Evolutionary conservation across 2,329 filamentous ascomycete species (phyloP).

Genomic region (Myriosclerotinia curreyana): DNA sequence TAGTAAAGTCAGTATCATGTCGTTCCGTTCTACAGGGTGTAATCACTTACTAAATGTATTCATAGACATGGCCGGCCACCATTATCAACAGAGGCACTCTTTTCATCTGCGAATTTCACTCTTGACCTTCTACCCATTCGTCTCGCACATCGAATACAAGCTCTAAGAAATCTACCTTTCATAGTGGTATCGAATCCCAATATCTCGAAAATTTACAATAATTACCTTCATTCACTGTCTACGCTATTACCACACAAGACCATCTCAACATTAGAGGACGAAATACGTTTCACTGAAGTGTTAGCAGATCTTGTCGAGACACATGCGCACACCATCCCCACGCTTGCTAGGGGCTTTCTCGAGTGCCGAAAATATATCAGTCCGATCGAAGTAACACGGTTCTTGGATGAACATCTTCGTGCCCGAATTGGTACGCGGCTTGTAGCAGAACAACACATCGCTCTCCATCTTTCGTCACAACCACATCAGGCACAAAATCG

Average conservation of each 20-base stretch:
- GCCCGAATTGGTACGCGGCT: constrained; percentile 91
- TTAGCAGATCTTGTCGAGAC: constrained; percentile 94
- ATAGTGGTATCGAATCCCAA: constrained; percentile 98
- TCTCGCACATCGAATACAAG: constrained; percentile 89
- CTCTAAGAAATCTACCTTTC: constrained; percentile 88
- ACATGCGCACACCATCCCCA: constrained; percentile 90
- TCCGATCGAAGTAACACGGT: constrained; percentile 77
- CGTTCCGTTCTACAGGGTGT: not conserved
- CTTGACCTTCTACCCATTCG: constrained; percentile 87
- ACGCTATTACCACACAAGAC: constrained; percentile 76
- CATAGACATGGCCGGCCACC: constrained; percentile 76
- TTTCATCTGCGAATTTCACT: constrained; percentile 93
- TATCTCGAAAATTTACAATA: constrained; percentile 90
- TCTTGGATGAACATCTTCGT: constrained; percentile 89
- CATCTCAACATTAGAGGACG: constrained; percentile 78
- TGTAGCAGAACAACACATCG: constrained; percentile 95
- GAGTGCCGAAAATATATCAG: constrained; percentile 91
- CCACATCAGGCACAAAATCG: constrained; percentile 62
- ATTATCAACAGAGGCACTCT: constrained; percentile 72
- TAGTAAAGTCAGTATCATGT: constrained; percentile 66
- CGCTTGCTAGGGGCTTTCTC: constrained; percentile 85
- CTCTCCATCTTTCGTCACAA: constrained; percentile 73
- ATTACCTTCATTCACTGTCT: constrained; percentile 90
- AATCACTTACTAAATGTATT: constrained; percentile 21
- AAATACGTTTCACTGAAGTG: constrained; percentile 86